Percentiles rank a stretch among this genome's conserved stretches.
Evolutionary conservation across 2,329 filamentous ascomycete species (phyloP).

Genomic region (Escovopsis sp.): DNA sequence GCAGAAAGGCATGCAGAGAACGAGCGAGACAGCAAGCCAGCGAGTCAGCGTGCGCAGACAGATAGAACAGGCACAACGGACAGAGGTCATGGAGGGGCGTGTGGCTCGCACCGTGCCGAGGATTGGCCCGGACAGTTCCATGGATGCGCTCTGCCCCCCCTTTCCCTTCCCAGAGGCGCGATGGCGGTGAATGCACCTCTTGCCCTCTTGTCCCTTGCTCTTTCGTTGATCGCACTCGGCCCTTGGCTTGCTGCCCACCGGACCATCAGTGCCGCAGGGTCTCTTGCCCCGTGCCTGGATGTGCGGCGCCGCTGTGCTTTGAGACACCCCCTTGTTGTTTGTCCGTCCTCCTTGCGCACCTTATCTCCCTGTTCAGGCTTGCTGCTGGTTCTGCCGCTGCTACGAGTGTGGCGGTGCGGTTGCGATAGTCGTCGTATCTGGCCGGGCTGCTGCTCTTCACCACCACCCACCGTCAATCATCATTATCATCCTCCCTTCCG

Average conservation of each 20-base stretch:
- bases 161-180: neutral
- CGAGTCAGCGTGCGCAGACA: too few relatives aligned
- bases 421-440: neutral
- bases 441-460: too few relatives aligned
- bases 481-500: neutral
- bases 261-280: neutral
- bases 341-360: too few relatives aligned
- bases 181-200: neutral
- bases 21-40: too few relatives aligned
- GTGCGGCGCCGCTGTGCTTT: neutral
- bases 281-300: slow-evolving; percentile 2
- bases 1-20: too few relatives aligned
- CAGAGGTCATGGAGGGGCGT: neutral
- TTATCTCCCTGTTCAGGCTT: neutral
- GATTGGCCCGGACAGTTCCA: neutral
- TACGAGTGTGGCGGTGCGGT: neutral
- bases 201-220: slow-evolving; percentile 1
- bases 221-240: slow-evolving; percentile 1
- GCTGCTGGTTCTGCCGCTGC: too few relatives aligned
- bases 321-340: neutral
- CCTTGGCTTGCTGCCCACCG: neutral
- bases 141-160: too few relatives aligned
- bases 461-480: too few relatives aligned
- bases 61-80: too few relatives aligned
- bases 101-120: neutral